Evolutionary conservation across 202 grass and related monocot species (phyloP).

Genomic region (Dendrocalamus latiflorus): DNA sequence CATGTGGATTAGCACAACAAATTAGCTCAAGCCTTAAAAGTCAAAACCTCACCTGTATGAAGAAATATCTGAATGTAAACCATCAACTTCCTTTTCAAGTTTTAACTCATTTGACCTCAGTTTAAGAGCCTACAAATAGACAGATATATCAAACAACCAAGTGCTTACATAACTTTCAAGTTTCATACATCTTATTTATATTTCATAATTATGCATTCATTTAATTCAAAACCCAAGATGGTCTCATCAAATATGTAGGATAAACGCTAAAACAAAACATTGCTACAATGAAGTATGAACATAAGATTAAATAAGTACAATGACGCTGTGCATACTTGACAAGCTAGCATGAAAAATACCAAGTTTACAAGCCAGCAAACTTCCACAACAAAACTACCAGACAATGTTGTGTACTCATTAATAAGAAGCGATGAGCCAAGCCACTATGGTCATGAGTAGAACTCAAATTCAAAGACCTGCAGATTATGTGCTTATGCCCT

Average conservation of each 20-base stretch:
- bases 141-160: slow-evolving; percentile 23
- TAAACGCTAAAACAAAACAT: slow-evolving; percentile 16
- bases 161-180: not conserved
- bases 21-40: not conserved
- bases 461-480: not conserved
- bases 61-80: slow-evolving; percentile 77
- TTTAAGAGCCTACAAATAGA: slow-evolving; percentile 75
- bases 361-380: not conserved
- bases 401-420: not conserved
- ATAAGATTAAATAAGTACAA: not conserved
- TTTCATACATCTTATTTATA: not conserved
- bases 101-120: slow-evolving; percentile 95
- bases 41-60: slow-evolving; percentile 59
- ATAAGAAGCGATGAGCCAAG: not conserved
- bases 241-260: not conserved
- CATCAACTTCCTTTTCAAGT: slow-evolving; percentile 83
- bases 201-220: not conserved
- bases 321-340: not conserved
- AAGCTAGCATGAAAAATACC: not conserved
- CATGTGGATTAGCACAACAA: slow-evolving; percentile 3
- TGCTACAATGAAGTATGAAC: not conserved
- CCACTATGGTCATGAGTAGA: not conserved
- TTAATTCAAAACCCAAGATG: not conserved
- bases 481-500: not conserved
- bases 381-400: not conserved